Base-by-base conservation (phyloP, 345 rosid genomes). In the Salix koriyanagi region DNA sequence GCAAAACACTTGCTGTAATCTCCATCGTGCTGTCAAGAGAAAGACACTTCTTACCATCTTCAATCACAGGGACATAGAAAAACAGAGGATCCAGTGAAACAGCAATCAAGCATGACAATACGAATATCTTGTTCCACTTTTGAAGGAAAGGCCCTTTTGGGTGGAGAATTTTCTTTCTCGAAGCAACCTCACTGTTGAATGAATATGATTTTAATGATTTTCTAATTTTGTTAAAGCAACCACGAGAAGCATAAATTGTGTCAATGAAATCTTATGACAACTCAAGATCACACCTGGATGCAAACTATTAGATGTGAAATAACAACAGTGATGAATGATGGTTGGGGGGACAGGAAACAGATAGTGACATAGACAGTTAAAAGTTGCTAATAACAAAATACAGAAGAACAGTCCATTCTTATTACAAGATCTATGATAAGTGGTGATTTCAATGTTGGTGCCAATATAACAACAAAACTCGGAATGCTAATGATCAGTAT, bases 71-170 rank as follows among this genome's bases (percentile, higher is more conserved):
- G 4, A 95, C 87, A 75, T 95, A 95, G 82, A 93, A 86, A 87
- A 95, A 95, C 82, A 95, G 83, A 75, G 97, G 99, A 84, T 94
- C 98, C 69, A 96, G 82, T 0, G 99, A 90, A n/a, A 96, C 96
- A 13, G 98, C 99, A 65, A 96, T 50, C 16, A 92, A 84, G 72
- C 98, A 96, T 5, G 97, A 89, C 30, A 96, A 82, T 9, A 96
- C 92, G 69, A 96, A 93, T 87, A 96, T 91, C 89, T 92, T 96
- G 83, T 96, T 96, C 99, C 99, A 93, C 79, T 72, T 86, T 74
- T 89, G 94, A 46, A 93, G 96, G 84, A 93, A 96, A n/a, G 90
- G 75, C 46, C 98, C 98, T 67, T 91, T 98, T 0, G 98, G 99
- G 73, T 96, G 96, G 76, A 93, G 97, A 76, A 92, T 79, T 77